Conservation (phyloP, 2,329 filamentous ascomycete genomes). For the Thielaviopsis euricoi region DNA sequence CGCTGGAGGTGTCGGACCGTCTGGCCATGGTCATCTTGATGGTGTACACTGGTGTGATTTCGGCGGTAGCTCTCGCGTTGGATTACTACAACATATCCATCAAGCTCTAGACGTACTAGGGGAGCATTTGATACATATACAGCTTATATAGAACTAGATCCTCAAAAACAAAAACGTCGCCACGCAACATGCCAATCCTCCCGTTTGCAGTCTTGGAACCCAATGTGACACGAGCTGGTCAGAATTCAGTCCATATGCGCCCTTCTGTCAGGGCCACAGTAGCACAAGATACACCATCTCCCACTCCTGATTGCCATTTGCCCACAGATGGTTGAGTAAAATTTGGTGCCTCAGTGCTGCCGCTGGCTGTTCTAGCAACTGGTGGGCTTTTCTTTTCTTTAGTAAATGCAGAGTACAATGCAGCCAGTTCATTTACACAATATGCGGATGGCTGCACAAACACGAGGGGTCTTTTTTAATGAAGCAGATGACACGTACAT, state of each 20-base stretch:
- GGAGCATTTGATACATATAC: background rate
- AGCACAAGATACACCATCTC: background rate
- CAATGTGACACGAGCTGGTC: background rate
- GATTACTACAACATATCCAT: conserved; percentile 52
- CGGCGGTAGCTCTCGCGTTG: conserved; percentile 48
- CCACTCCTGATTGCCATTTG: background rate
- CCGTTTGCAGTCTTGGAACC: background rate
- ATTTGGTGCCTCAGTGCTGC: background rate
- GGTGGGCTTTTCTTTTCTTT: too few species aligned
- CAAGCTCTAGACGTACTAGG: conserved; percentile 36
- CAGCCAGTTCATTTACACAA: background rate
- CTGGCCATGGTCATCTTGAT: conserved; percentile 59
- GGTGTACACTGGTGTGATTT: conserved; percentile 52
- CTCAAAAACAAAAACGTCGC: background rate
- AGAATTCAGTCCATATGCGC: background rate
- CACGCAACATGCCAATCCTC: background rate
- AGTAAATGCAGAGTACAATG: too few species aligned
- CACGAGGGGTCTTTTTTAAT: background rate
- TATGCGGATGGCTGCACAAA: background rate
- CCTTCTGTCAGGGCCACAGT: background rate
- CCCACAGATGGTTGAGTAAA: background rate
- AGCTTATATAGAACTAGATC: background rate
- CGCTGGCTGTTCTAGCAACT: too few species aligned
- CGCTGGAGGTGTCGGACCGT: conserved; percentile 50
- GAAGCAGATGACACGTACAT: background rate